These are phyloP conservation scores for Hygrophorus pudorinus DNA, from an alignment of 768 basidiomycete species.

Conservation along the genomic window DNA sequence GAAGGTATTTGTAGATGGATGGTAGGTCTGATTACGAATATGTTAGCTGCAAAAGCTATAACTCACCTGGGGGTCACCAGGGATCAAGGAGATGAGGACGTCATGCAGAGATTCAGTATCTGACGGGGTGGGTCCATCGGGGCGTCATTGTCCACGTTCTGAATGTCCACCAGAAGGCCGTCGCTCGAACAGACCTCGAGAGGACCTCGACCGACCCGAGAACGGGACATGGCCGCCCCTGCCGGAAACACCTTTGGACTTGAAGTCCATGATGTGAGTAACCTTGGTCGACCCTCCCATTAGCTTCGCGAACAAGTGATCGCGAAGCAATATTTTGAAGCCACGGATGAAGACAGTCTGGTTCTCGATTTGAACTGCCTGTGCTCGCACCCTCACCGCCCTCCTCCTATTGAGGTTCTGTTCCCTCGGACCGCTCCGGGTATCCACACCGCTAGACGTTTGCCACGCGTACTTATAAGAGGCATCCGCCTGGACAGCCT, in stretches of 20 bases:
- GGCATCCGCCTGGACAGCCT: constrained; percentile 4
- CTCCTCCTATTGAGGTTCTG: too few species aligned
- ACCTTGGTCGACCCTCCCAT: neutral
- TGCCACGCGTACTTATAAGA: constrained; percentile 11
- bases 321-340: constrained; percentile 11
- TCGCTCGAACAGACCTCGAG: neutral
- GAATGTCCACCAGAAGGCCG: neutral
- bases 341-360: constrained; percentile 21
- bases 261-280: neutral
- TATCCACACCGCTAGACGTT: neutral
- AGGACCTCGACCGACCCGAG: neutral
- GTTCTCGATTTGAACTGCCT: constrained; percentile 7
- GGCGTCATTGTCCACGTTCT: neutral
- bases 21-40: neutral
- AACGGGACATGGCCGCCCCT: neutral
- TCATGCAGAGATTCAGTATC: neutral
- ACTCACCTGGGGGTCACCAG: neutral
- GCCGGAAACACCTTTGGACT: neutral
- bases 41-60: neutral
- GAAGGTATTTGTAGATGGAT: constrained; percentile 1
- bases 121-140: neutral
- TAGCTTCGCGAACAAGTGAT: neutral
- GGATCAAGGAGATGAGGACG: neutral
- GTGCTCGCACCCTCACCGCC: neutral
- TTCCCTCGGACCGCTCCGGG: neutral